Conservation (phyloP, 2,329 filamentous ascomycete species). For the Dothideomycetes sp. region DNA sequence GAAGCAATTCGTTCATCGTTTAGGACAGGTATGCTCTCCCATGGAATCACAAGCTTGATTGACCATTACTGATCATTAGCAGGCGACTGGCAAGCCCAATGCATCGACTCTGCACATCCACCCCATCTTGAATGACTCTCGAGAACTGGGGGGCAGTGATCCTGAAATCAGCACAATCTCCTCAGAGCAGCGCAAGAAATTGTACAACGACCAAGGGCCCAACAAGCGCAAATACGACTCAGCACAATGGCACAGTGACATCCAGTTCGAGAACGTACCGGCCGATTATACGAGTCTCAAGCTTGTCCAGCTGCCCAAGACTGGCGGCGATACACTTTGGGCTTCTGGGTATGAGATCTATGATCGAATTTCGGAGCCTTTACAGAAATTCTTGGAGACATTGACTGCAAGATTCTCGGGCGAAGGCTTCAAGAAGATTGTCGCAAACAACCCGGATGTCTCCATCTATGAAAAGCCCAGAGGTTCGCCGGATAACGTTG, state of each 20-base stretch:
- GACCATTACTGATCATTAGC: slow-evolving; percentile 7
- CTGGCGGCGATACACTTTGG: slow-evolving; percentile 28
- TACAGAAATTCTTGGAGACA: slow-evolving; percentile 49
- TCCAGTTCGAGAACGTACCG: slow-evolving; percentile 29
- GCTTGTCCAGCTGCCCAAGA: slow-evolving; percentile 23
- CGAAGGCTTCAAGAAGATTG: slow-evolving; percentile 24
- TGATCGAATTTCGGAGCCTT: slow-evolving; percentile 42
- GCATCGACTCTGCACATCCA: slow-evolving; percentile 50
- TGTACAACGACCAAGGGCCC: slow-evolving; percentile 31
- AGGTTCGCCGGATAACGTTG: slow-evolving; percentile 45
- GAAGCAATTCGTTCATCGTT: slow-evolving; percentile 40
- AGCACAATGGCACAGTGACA: slow-evolving; percentile 40
- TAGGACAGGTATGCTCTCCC: slow-evolving; percentile 39
- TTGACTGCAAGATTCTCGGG: slow-evolving; percentile 34
- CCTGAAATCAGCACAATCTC: slow-evolving; percentile 29
- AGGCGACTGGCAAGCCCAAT: slow-evolving; percentile 42
- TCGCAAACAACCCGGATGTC: slow-evolving; percentile 29
- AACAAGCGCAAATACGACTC: slow-evolving; percentile 13
- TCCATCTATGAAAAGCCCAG: slow-evolving; percentile 36
- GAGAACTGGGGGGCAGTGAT: slow-evolving; percentile 26
- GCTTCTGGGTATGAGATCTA: slow-evolving; percentile 48
- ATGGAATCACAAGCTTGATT: slow-evolving; percentile 7
- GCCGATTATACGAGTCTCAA: slow-evolving; percentile 29
- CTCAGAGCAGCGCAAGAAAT: slow-evolving; percentile 23
- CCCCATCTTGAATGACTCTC: slow-evolving; percentile 39